Evolutionary conservation across 2,329 filamentous ascomycete genomes (phyloP).

Genomic region (Cordyceps sp.): DNA sequence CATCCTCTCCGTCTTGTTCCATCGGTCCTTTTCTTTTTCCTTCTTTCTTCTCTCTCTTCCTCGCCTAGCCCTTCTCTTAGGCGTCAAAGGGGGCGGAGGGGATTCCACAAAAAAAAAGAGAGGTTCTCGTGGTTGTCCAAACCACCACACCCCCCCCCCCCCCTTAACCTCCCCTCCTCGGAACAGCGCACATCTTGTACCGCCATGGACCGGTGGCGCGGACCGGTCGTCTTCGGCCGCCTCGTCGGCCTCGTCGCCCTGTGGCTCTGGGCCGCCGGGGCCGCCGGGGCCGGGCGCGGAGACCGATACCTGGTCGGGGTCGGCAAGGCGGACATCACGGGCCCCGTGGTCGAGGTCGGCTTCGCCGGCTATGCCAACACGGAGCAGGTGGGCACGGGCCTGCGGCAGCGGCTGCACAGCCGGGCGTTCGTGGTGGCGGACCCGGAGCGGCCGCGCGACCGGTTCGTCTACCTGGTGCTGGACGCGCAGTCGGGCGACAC

Average conservation of each 20-base stretch:
- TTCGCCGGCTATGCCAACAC: slow-evolving; percentile 84
- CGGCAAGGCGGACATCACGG: slow-evolving; percentile 42
- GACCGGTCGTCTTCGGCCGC: not conserved
- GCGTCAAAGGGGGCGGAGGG: no score
- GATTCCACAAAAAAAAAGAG: no score
- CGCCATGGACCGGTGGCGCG: no score
- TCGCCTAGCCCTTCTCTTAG: no score
- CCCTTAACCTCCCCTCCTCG: no score
- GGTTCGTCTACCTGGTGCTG: slow-evolving; percentile 75
- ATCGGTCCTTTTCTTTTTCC: no score
- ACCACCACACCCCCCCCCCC: no score
- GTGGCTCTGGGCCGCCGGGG: slow-evolving; percentile 2
- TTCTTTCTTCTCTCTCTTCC: no score
- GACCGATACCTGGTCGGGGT: slow-evolving; percentile 34
- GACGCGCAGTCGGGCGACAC: slow-evolving; percentile 83
- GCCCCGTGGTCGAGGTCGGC: slow-evolving; percentile 77
- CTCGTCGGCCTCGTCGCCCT: slow-evolving; percentile 2
- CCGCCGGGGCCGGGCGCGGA: slow-evolving; percentile 3
- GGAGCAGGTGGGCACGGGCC: slow-evolving; percentile 65
- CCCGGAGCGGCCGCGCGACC: slow-evolving; percentile 44
- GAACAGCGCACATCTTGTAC: no score
- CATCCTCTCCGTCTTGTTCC: not conserved
- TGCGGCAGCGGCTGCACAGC: slow-evolving; percentile 77
- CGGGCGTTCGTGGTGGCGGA: slow-evolving; percentile 78
- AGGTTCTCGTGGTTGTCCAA: no score